Conservation (phyloP, 176 grass and related monocot genomes). For the Avena sativa region DNA sequence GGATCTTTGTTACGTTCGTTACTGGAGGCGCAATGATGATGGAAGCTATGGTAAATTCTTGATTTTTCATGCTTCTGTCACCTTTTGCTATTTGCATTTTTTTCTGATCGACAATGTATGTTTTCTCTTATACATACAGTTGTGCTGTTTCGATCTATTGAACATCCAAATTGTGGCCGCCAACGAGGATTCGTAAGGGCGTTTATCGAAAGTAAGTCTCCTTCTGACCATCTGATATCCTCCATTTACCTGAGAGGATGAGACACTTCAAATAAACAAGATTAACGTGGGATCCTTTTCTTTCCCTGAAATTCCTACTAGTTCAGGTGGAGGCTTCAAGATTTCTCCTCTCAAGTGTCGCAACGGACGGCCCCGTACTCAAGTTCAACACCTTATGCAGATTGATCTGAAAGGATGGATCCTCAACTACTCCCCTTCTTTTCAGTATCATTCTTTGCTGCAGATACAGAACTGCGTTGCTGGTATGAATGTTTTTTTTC, state of each 20-base stretch:
- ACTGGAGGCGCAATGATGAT: slow-evolving; percentile 97
- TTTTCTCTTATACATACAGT: slow-evolving; percentile 58
- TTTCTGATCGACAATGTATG: slow-evolving; percentile 34
- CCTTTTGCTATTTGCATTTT: slow-evolving; percentile 21
- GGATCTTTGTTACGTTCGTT: slow-evolving; percentile 96
- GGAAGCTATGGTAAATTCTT: slow-evolving; percentile 86
- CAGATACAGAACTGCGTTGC: slow-evolving; percentile 89
- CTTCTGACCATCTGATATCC: slow-evolving; percentile 28
- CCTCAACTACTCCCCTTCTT: slow-evolving; percentile 78
- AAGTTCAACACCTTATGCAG: slow-evolving; percentile 96
- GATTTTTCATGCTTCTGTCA: background rate
- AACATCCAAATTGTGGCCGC: slow-evolving; percentile 75
- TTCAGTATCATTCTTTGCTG: slow-evolving; percentile 86
- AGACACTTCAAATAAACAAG: slow-evolving; percentile 22
- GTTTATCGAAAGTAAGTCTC: slow-evolving; percentile 88
- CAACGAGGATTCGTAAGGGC: slow-evolving; percentile 86
- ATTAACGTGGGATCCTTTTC: slow-evolving; percentile 6
- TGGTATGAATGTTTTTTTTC: slow-evolving; percentile 57
- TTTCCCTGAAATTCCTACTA: slow-evolving; percentile 48
- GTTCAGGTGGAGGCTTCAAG: slow-evolving; percentile 94
- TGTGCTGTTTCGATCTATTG: slow-evolving; percentile 87
- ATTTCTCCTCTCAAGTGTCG: slow-evolving; percentile 78
- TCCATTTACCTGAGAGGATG: slow-evolving; percentile 29
- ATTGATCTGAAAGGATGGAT: slow-evolving; percentile 94
- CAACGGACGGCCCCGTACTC: slow-evolving; percentile 80